phyloP scores from a whole-genome alignment of 1,139 yeast genomes.

The Nematodospora anomalae region DNA sequence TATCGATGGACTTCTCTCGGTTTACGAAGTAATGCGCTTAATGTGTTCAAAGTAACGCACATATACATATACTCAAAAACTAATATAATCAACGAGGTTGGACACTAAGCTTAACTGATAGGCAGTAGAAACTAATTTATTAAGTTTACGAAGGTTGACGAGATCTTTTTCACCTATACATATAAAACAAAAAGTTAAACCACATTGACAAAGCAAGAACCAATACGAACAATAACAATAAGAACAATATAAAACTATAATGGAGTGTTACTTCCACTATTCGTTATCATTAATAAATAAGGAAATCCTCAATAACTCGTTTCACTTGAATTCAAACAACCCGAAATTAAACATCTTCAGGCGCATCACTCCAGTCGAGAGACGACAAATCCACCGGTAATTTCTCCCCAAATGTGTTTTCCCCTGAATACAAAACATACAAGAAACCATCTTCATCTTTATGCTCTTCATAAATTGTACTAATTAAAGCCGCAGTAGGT shows the following conservation, averaged over 20 bases:
- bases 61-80: no score
- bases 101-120: no score
- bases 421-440: constrained; percentile 88
- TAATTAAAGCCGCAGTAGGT: constrained; percentile 96
- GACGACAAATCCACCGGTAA: constrained; percentile 23
- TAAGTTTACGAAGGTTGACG: no score
- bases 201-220: neutral
- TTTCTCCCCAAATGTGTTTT: constrained; percentile 71
- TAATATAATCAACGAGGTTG: no score
- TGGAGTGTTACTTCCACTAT: no score
- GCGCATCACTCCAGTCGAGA: constrained; percentile 14
- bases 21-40: no score
- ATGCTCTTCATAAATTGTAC: constrained; percentile 91
- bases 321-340: neutral
- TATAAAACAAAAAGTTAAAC: neutral
- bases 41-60: no score
- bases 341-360: constrained; percentile 5
- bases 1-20: no score
- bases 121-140: no score
- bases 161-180: neutral
- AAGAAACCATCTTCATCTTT: constrained; percentile 97
- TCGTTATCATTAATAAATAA: no score
- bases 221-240: neutral
- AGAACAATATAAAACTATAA: no score
- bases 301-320: no score